Percentiles rank a stretch among this genome's conserved stretches.
phyloP scores from a whole-genome alignment of 2,329 filamentous ascomycete genomes.

The Fusarium newnesense region DNA sequence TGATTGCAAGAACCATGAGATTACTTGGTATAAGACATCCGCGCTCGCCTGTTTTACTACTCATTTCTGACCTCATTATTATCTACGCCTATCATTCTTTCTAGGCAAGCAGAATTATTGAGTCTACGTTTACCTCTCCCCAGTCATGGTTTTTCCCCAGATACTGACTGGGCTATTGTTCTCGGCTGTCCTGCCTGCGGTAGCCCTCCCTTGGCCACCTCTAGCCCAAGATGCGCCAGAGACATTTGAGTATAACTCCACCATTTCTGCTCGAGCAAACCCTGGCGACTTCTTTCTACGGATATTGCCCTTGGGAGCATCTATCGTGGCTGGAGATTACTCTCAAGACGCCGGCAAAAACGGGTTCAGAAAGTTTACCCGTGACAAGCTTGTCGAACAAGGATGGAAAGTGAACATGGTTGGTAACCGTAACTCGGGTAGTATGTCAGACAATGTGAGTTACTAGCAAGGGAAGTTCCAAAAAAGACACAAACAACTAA shows the following conservation, averaged over 20 bases:
- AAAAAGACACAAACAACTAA: neutral
- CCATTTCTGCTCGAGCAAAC: neutral
- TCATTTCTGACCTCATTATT: neutral
- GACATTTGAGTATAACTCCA: neutral
- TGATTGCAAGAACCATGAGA: too few species aligned
- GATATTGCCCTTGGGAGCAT: neutral
- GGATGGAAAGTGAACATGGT: slow-evolving; percentile 7
- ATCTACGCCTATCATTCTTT: neutral
- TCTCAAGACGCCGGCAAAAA: neutral
- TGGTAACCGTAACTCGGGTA: neutral
- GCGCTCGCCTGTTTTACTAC: too few species aligned
- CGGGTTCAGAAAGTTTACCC: neutral
- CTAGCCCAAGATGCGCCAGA: neutral
- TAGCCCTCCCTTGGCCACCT: neutral
- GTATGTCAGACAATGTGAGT: neutral
- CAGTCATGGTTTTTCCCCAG: neutral
- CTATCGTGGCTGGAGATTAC: neutral
- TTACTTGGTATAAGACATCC: too few species aligned
- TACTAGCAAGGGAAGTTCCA: neutral
- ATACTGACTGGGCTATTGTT: neutral
- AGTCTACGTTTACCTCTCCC: neutral
- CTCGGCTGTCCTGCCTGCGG: neutral
- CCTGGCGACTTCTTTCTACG: neutral
- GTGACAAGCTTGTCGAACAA: neutral
- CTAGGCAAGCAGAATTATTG: neutral